Percentiles rank a stretch among this genome's conserved stretches.
Conservation (phyloP, 2,329 filamentous ascomycete genomes). For the Ophiostoma sp. region DNA sequence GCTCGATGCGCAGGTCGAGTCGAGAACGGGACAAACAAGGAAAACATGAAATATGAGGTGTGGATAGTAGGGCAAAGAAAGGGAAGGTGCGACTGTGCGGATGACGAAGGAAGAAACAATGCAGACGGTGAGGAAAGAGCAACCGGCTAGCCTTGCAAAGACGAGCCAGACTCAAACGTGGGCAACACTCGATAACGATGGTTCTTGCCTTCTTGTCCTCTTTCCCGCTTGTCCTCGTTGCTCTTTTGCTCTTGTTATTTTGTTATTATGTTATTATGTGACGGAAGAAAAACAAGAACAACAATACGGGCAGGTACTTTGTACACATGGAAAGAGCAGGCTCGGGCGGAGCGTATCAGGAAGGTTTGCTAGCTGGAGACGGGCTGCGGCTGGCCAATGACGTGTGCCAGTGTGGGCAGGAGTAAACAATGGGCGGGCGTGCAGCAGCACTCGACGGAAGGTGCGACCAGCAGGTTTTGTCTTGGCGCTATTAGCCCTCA, state of each 20-base stretch:
- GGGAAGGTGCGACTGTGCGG: not conserved
- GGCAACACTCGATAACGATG: not conserved
- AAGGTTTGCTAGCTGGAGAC: not conserved
- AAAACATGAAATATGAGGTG: not conserved
- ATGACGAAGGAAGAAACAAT: not conserved
- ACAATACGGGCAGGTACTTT: too few relatives aligned
- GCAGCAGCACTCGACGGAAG: not conserved
- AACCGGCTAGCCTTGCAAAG: constrained; percentile 12
- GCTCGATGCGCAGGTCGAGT: not conserved
- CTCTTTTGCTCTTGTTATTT: too few relatives aligned
- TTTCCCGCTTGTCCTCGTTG: too few relatives aligned
- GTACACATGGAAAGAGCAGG: not conserved
- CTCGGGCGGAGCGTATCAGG: constrained; percentile 2
- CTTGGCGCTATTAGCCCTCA: not conserved
- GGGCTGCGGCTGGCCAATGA: constrained; percentile 23
- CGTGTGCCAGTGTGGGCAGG: constrained; percentile 17
- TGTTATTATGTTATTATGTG: not conserved
- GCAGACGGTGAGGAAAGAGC: constrained; percentile 2
- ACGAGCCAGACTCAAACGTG: not conserved
- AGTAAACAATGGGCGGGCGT: constrained; percentile 26
- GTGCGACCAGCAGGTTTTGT: constrained; percentile 4
- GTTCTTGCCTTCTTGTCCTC: too few relatives aligned
- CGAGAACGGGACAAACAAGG: not conserved
- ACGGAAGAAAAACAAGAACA: constrained; percentile 8
- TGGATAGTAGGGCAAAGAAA: not conserved